phyloP scores from a whole-genome alignment of 345 rosid genomes.

The Viola odorata region DNA sequence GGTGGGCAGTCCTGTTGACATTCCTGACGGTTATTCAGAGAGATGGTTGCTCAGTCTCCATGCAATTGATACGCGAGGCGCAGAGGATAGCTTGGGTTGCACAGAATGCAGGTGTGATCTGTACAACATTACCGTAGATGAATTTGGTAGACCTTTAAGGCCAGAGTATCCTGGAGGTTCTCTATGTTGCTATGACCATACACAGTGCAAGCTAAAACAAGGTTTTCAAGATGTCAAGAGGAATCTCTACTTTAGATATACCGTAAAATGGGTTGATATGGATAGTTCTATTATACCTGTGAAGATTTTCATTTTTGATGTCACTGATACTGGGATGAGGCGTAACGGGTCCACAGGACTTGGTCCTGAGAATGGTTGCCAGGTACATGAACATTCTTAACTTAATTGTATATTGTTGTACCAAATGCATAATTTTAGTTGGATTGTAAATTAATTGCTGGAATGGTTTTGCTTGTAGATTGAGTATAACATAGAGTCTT shows the following conservation, averaged over 20 bases:
- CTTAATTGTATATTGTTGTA: background rate
- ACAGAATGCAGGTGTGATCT: slow-evolving; percentile 70
- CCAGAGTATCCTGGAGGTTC: slow-evolving; percentile 71
- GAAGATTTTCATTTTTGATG: slow-evolving; percentile 61
- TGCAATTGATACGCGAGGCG: slow-evolving; percentile 85
- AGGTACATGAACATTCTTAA: slow-evolving; percentile 21
- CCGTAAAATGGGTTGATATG: slow-evolving; percentile 70
- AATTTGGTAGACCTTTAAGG: slow-evolving; percentile 37
- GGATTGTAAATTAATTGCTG: background rate
- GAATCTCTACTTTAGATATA: slow-evolving; percentile 55
- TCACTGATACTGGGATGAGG: slow-evolving; percentile 59
- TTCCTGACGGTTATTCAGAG: slow-evolving; percentile 64
- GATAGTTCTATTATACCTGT: slow-evolving; percentile 53
- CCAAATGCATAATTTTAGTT: background rate
- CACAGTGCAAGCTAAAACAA: slow-evolving; percentile 50
- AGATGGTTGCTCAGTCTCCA: slow-evolving; percentile 75
- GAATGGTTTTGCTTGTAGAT: slow-evolving; percentile 32
- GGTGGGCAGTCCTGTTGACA: slow-evolving; percentile 53
- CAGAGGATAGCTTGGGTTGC: slow-evolving; percentile 63
- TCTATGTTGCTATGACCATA: slow-evolving; percentile 56
- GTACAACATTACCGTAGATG: slow-evolving; percentile 60
- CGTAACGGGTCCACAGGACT: slow-evolving; percentile 31
- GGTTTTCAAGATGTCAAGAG: slow-evolving; percentile 49
- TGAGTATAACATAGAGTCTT: slow-evolving; percentile 60
- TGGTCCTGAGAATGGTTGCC: slow-evolving; percentile 47